These are phyloP conservation scores for Buddleja alternifolia DNA, from an alignment of 257 asterid species.

Conservation along the genomic window DNA sequence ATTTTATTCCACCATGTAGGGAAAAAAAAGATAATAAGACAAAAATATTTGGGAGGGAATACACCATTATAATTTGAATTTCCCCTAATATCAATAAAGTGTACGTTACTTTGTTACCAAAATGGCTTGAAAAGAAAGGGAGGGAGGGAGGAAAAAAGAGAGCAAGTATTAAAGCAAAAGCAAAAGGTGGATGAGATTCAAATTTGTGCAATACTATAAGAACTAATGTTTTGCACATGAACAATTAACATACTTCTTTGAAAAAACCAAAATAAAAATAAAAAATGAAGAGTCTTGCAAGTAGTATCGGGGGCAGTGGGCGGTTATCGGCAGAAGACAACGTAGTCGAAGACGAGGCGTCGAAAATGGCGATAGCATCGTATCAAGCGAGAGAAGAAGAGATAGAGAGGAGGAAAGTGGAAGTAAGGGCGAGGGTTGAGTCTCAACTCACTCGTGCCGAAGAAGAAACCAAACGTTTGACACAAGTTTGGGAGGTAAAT, in stretches of 20 bases:
- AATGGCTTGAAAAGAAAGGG: constrained; percentile 59
- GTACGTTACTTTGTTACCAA: constrained; percentile 25
- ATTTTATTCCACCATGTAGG: no score
- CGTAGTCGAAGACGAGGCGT: constrained; percentile 56
- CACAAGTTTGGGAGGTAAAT: constrained; percentile 80
- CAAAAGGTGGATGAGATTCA: constrained; percentile 37
- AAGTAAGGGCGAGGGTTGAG: constrained; percentile 67
- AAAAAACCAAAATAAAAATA: constrained; percentile 19
- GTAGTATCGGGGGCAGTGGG: constrained; percentile 70
- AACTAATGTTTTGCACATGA: background rate
- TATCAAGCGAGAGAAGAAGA: constrained; percentile 80
- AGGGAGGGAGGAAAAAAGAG: constrained; percentile 37
- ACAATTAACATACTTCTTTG: background rate
- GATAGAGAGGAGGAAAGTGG: constrained; percentile 78
- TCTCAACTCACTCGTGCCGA: constrained; percentile 77
- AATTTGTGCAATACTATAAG: constrained; percentile 18
- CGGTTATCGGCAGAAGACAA: constrained; percentile 41
- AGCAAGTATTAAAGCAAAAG: constrained; percentile 64
- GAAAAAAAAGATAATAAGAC: background rate
- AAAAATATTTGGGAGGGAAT: constrained; percentile 10
- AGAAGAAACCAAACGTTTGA: constrained; percentile 69
- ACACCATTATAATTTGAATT: constrained; percentile 24
- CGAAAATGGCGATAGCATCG: constrained; percentile 64
- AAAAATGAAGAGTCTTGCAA: constrained; percentile 58
- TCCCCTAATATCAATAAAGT: constrained; percentile 11